Conservation (phyloP, 176 grass and related monocot genomes). For the Eremochloa ophiuroides region DNA sequence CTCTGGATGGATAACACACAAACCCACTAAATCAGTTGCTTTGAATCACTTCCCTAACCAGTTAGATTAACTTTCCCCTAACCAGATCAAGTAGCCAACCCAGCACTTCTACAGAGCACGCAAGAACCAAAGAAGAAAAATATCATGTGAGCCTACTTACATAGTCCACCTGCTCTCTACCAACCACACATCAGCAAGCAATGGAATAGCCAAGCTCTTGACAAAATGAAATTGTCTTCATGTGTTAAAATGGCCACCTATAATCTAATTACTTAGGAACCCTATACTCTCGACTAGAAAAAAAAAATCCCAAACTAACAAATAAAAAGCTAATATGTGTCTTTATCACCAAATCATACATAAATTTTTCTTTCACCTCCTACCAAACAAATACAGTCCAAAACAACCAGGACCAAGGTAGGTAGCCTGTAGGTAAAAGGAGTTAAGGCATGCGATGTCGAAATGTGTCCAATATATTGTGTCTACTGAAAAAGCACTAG, state of each 20-base stretch:
- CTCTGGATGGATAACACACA: neutral
- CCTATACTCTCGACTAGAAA: neutral
- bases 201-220: slow-evolving; percentile 14
- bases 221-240: slow-evolving; percentile 17
- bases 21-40: neutral
- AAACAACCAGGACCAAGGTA: slow-evolving; percentile 4
- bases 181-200: slow-evolving; percentile 25
- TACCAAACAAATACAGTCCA: slow-evolving; percentile 19
- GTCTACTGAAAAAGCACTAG: neutral
- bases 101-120: slow-evolving; percentile 3
- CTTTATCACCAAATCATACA: neutral
- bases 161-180: slow-evolving; percentile 10
- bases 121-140: slow-evolving; percentile 10
- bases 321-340: neutral
- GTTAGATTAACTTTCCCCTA: neutral
- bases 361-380: neutral
- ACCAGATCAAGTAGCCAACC: slow-evolving; percentile 13
- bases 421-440: slow-evolving; percentile 6
- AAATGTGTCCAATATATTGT: neutral
- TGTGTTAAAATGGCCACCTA: slow-evolving; percentile 5
- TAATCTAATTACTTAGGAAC: neutral
- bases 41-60: neutral
- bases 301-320: neutral
- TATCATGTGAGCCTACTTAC: neutral
- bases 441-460: neutral